phyloP scores from a whole-genome alignment of 768 basidiomycete genomes.

The Mycena olivaceomarginata region DNA sequence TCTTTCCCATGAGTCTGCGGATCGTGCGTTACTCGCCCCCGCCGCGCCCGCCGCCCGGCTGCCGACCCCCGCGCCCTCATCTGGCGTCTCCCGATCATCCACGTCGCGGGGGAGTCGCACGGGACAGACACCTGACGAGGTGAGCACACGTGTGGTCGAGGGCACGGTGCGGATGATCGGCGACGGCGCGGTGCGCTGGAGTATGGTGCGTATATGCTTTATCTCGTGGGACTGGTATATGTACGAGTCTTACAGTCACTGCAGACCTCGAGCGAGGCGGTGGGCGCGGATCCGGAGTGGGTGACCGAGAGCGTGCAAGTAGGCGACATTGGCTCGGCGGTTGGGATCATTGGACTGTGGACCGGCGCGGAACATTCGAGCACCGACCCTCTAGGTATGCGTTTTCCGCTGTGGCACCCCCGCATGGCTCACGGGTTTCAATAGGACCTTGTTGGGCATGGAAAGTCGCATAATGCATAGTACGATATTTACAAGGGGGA shows the following conservation, averaged over 20 bases:
- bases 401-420: background rate
- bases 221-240: background rate
- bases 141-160: constrained; percentile 55
- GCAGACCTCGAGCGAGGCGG: constrained; percentile 56
- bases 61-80: constrained; percentile 50
- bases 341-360: constrained; percentile 67
- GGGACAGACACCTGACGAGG: constrained; percentile 60
- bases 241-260: no score
- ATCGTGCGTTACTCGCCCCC: constrained; percentile 60
- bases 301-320: constrained; percentile 74
- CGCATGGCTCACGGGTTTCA: background rate
- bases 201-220: constrained; percentile 58
- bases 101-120: constrained; percentile 66
- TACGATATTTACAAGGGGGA: background rate
- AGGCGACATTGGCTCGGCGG: constrained; percentile 71
- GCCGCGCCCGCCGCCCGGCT: constrained; percentile 46
- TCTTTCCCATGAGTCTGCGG: constrained; percentile 72
- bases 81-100: constrained; percentile 69
- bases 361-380: constrained; percentile 43
- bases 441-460: constrained; percentile 46
- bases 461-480: constrained; percentile 29
- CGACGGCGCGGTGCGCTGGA: constrained; percentile 72
- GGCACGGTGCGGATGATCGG: constrained; percentile 70
- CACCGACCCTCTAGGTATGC: constrained; percentile 38
- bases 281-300: constrained; percentile 66